phyloP scores from a whole-genome alignment of 495 filamentous ascomycete species.

The Haplographium delicatum region DNA sequence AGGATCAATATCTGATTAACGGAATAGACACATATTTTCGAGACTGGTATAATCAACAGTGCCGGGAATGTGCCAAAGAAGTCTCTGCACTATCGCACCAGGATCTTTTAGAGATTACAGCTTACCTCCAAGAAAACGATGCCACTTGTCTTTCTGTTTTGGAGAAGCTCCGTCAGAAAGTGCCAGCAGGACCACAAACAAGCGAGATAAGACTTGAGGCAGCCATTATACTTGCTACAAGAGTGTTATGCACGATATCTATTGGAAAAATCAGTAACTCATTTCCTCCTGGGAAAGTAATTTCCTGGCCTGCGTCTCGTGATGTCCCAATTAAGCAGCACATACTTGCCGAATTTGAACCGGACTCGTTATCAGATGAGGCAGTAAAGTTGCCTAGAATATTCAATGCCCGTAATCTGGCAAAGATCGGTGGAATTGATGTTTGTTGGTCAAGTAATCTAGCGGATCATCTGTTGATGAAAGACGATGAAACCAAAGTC shows the following conservation, averaged over 20 bases:
- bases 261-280: slow-evolving; percentile 14
- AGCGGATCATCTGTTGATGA: slow-evolving; percentile 37
- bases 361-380: neutral
- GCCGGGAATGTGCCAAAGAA: too few species aligned
- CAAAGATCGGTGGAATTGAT: slow-evolving; percentile 32
- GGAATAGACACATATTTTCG: too few species aligned
- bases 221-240: slow-evolving; percentile 18
- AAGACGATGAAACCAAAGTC: slow-evolving; percentile 29
- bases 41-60: too few species aligned
- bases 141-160: slow-evolving; percentile 11
- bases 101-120: slow-evolving; percentile 5
- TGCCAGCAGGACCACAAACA: neutral
- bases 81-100: slow-evolving; percentile 1
- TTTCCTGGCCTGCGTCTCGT: slow-evolving; percentile 12
- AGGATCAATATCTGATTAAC: too few species aligned
- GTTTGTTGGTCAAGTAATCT: slow-evolving; percentile 38
- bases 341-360: too few species aligned
- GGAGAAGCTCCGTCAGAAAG: neutral
- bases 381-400: slow-evolving; percentile 19
- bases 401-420: slow-evolving; percentile 27
- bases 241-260: slow-evolving; percentile 22
- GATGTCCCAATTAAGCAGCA: slow-evolving; percentile 6
- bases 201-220: neutral
- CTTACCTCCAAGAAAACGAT: neutral
- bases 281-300: neutral